A percentile compares a stretch with the other conserved stretches of the same genome.
Evolutionary conservation across 2,329 filamentous ascomycete genomes (phyloP).

Genomic region (Fusarium sp.): DNA sequence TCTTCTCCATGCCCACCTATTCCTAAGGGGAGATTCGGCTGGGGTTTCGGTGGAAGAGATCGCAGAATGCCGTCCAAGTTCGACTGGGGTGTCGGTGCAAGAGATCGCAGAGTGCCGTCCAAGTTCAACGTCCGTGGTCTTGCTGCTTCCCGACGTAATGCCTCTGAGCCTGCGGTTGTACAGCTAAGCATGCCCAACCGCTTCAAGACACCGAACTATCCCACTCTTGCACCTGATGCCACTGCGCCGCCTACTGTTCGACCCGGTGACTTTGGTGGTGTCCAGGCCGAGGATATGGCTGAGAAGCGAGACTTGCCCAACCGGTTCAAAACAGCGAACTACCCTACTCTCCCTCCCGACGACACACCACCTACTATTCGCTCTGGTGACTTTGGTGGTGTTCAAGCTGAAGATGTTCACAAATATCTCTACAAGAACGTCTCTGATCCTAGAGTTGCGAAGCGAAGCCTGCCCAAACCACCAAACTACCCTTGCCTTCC

Average conservation of each 20-base stretch:
- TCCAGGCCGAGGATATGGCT: too few relatives aligned
- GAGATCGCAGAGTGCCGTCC: too few relatives aligned
- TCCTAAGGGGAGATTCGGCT: not conserved
- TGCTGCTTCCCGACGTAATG: not conserved
- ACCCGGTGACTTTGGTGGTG: too few relatives aligned
- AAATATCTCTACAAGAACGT: not conserved
- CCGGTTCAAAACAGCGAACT: not conserved
- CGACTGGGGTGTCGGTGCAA: too few relatives aligned
- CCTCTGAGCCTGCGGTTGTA: not conserved
- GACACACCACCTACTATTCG: not conserved
- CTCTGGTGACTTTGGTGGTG: not conserved
- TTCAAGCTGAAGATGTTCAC: not conserved
- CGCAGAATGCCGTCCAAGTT: not conserved
- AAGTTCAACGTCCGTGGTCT: not conserved
- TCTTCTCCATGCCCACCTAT: not conserved
- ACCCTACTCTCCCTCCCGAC: not conserved
- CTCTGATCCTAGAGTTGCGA: not conserved
- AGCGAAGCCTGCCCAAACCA: not conserved
- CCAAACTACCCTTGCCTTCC: not conserved
- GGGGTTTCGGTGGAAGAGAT: too few relatives aligned
- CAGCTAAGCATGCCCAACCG: not conserved
- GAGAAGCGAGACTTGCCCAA: not conserved
- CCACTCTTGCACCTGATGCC: not conserved
- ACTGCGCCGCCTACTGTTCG: too few relatives aligned
- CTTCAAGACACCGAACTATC: not conserved